Evolutionary conservation across 768 basidiomycete species (phyloP), one percentile per base, ranked within the genome.

Genomic region (Amanita pallidorosea): DNA sequence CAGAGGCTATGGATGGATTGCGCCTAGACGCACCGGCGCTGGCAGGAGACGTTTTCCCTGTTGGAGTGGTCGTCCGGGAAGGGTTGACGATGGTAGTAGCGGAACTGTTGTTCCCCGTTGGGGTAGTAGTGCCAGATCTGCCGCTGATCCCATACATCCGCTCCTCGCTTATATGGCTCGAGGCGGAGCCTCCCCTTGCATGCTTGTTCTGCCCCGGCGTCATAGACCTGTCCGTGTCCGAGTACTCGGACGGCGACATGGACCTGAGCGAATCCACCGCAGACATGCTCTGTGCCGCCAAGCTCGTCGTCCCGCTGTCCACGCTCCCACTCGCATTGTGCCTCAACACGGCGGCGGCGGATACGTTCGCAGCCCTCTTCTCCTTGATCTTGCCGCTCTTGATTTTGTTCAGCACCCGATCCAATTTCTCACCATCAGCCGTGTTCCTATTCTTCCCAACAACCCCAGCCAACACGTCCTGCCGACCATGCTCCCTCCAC

Each of bases 391-490:
- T 80, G 35, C 76, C 81, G 53, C 73, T 81, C 67, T 80, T 81
- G 60, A 89, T 83, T 68, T 85, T 86, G 65, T 73, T 79, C 45
- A 89, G 70, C 8, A 89, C 82, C 3, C 86, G 76, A 52, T 86
- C 81, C 12, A 89, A 67, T 58, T 82, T 86, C 50, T 85, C 85
- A 18, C 75, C 80, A 40, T 46, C 52, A 11, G 80, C 65, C 2
- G 74, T 80, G 40, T 83, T 82, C 54, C 71, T 76, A 48, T 74
- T 76, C 25, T 74, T 72, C 22, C 72, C 77, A 55, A 74, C 69
- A 4, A 83, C 80, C 17, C 81, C 80, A 59, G 85, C 80, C 35
- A 91, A 65, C 17, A 90, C 67, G 57, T 90, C 88, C 36, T 70
- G 72, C 60, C 74, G 71, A 27, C 70, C 60, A 35, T 70, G 70